A percentile compares a stretch with the other conserved stretches of the same genome.
These are phyloP conservation scores for Xylaria grammica DNA, from an alignment of 495 filamentous ascomycete genomes.

Conservation along the genomic window DNA sequence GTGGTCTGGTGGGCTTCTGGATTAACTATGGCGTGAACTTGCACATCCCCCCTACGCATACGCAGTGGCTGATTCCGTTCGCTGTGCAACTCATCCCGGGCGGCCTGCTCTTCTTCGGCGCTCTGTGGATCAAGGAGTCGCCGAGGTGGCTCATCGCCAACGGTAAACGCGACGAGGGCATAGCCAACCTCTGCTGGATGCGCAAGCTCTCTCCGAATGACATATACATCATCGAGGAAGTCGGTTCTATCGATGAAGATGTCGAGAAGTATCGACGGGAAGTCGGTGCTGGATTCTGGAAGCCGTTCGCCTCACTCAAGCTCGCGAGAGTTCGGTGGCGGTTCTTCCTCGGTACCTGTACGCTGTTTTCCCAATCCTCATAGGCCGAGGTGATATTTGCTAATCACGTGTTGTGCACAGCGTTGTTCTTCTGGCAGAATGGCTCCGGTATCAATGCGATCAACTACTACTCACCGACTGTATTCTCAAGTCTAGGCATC, in stretches of 20 bases:
- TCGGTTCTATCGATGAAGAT: constrained; percentile 19
- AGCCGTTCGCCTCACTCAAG: constrained; percentile 65
- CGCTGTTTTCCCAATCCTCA: neutral
- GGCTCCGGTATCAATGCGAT: constrained; percentile 52
- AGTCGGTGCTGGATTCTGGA: constrained; percentile 69
- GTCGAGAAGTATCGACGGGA: constrained; percentile 58
- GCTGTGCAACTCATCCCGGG: constrained; percentile 65
- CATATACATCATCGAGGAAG: constrained; percentile 46
- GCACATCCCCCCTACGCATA: constrained; percentile 42
- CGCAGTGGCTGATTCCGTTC: constrained; percentile 64
- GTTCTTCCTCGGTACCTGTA: constrained; percentile 67
- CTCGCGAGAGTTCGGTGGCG: constrained; percentile 60
- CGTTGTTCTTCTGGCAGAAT: constrained; percentile 56
- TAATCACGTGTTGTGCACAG: constrained; percentile 26
- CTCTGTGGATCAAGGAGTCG: constrained; percentile 53
- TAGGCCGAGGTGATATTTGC: neutral
- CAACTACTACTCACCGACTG: constrained; percentile 59
- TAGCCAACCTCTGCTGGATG: constrained; percentile 24
- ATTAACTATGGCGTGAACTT: constrained; percentile 59
- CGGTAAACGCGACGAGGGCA: constrained; percentile 11
- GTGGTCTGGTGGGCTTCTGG: constrained; percentile 60
- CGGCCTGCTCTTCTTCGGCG: constrained; percentile 61
- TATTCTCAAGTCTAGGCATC: constrained; percentile 56
- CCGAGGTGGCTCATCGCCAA: constrained; percentile 58
- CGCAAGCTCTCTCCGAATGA: constrained; percentile 19